Evolutionary conservation across 805 yeast species (phyloP), one percentile per base, ranked within the genome.

Genomic region (Cyberlindnera mycetangii): DNA sequence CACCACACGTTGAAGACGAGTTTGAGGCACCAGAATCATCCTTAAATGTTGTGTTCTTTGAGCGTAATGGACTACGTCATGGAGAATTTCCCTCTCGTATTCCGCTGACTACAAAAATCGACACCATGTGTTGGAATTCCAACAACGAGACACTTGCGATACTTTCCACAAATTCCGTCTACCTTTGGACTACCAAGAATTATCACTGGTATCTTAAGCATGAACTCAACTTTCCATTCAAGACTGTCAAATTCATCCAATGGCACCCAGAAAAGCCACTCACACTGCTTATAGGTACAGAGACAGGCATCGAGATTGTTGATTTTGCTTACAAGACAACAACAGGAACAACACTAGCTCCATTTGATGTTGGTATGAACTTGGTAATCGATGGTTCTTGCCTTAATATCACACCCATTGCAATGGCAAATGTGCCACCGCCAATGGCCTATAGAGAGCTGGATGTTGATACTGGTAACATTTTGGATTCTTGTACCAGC

Each of bases 131-230:
- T 32, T 93, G 98, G 98, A 88, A 92, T 42, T 71, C 80, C 31
- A 82, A 83, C 53, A 81, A 90, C 42, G 95, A 89, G 53, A 72
- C 86, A 2, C 69, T 93, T 43, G 87, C 96, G 2, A 67, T 93
- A 11, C 81, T 77, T 32, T 69, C 85, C 22, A 49, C 65, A 2
- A 74, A 81, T 53, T 68, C 78, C 14, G 74, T 93, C n/a, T 95
- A 85, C 60, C 65, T 93, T 19, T 93, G 97, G 97, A 82, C 95
- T 1, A 73, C 86, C 4, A 89, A 87, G 60, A 93, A 93, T 64
- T 93, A 90, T 65, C 95, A 90, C 60, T 93, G 99, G 99, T 89
- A 86, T 64, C 72, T 90, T 54, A 93, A 93, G 59, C 95, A 86
- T 63, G 95, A 85, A 57, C 65, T 90, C 2, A 65, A 61, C 30